Conservation (phyloP, 2,329 filamentous ascomycete species). For the Pseudopyrenochaeta lycopersici region DNA sequence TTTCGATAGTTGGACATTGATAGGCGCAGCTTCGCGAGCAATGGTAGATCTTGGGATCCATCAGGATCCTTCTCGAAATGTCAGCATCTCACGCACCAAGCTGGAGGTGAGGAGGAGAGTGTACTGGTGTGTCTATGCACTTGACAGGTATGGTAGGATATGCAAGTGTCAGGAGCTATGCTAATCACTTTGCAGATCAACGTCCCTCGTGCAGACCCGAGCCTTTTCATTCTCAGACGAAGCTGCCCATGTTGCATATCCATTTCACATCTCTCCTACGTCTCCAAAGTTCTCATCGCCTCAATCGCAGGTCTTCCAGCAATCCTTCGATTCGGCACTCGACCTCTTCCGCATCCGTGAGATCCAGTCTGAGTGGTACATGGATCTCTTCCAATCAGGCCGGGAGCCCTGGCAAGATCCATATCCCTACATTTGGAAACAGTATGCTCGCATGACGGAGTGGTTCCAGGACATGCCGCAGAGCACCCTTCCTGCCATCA, state of each 20-base stretch:
- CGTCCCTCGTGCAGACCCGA: constrained; percentile 86
- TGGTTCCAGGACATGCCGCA: constrained; percentile 83
- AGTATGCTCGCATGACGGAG: constrained; percentile 77
- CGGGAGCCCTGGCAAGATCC: constrained; percentile 73
- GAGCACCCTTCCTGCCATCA: constrained; percentile 70
- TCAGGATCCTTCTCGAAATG: constrained; percentile 82
- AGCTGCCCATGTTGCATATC: constrained; percentile 81
- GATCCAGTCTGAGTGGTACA: constrained; percentile 89
- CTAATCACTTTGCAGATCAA: constrained; percentile 66
- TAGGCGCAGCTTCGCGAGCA: constrained; percentile 87
- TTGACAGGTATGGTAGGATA: constrained; percentile 73
- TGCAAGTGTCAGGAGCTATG: constrained; percentile 8
- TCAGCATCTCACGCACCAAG: constrained; percentile 71
- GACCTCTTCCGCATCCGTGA: constrained; percentile 84
- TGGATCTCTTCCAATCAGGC: constrained; percentile 83
- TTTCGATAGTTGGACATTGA: constrained; percentile 93
- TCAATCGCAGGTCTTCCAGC: constrained; percentile 62
- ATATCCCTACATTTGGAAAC: constrained; percentile 76
- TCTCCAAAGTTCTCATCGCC: constrained; percentile 55
- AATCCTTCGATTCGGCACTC: constrained; percentile 73
- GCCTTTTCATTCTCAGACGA: constrained; percentile 96
- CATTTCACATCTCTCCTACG: constrained; percentile 57
- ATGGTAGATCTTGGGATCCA: constrained; percentile 91
- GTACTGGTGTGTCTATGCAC: constrained; percentile 88
- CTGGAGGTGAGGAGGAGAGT: constrained; percentile 82